A percentile compares a stretch with the other conserved stretches of the same genome.
Conservation (phyloP, 441 rosid species). For the Codiaeum variegatum region DNA sequence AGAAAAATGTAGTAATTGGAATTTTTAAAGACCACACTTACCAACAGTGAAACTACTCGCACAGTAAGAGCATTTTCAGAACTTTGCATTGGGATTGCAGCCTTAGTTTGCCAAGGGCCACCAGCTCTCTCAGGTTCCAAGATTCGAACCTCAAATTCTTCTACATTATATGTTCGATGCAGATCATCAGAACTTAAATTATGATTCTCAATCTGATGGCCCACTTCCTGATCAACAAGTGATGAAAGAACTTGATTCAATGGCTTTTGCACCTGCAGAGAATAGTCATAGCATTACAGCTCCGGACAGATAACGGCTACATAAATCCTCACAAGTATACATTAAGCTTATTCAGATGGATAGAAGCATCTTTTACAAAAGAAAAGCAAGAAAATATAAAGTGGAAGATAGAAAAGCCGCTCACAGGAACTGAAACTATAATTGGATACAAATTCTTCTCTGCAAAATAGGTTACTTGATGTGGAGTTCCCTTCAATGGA, state of each 20-base stretch:
- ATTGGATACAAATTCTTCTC: slow-evolving; percentile 89
- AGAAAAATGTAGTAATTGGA: slow-evolving; percentile 10
- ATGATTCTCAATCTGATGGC: slow-evolving; percentile 87
- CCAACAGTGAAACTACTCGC: slow-evolving; percentile 82
- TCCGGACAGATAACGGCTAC: neutral
- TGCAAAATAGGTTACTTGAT: slow-evolving; percentile 92
- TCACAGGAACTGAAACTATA: slow-evolving; percentile 91
- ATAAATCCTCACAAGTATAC: neutral
- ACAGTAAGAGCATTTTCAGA: slow-evolving; percentile 94
- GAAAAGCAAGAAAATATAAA: slow-evolving; percentile 16
- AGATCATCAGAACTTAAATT: slow-evolving; percentile 77
- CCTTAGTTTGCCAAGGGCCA: slow-evolving; percentile 93
- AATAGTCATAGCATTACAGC: slow-evolving; percentile 22
- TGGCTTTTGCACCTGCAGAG: slow-evolving; percentile 74
- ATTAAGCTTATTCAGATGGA: neutral
- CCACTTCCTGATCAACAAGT: slow-evolving; percentile 90
- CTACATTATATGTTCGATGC: slow-evolving; percentile 70
- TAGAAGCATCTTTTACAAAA: slow-evolving; percentile 1
- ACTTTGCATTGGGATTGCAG: slow-evolving; percentile 94
- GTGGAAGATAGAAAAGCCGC: slow-evolving; percentile 26
- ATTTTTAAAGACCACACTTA: slow-evolving; percentile 44
- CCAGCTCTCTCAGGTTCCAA: slow-evolving; percentile 86
- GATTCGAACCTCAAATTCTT: slow-evolving; percentile 92
- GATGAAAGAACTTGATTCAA: slow-evolving; percentile 88
- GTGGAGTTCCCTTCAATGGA: slow-evolving; percentile 95